These are phyloP conservation scores for Melastoma malabathricum DNA, from an alignment of 345 rosid species.

Conservation along the genomic window DNA sequence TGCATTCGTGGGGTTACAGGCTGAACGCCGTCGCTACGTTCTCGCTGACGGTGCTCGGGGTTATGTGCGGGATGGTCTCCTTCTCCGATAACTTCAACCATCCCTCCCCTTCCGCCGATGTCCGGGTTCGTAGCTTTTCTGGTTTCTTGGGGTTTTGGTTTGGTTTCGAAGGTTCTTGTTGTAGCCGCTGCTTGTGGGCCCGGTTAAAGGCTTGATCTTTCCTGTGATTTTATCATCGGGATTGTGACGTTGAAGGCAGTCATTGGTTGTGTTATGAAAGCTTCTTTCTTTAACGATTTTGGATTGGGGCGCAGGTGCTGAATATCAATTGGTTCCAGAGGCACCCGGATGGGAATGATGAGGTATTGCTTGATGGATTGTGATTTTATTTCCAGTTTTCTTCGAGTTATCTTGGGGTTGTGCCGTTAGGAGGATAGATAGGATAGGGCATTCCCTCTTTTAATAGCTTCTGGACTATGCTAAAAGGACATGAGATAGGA, in stretches of 20 bases:
- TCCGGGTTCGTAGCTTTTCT: constrained; percentile 36
- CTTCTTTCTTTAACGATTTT: constrained; percentile 4
- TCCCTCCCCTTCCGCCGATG: constrained; percentile 65
- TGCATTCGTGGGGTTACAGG: constrained; percentile 90
- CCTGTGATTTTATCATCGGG: background rate
- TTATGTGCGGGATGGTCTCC: constrained; percentile 74
- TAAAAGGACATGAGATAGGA: too few species aligned
- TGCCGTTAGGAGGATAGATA: too few species aligned
- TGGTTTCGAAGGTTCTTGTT: background rate
- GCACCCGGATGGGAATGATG: constrained; percentile 83
- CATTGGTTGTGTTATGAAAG: constrained; percentile 44
- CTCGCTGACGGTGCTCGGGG: constrained; percentile 62
- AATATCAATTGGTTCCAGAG: constrained; percentile 80
- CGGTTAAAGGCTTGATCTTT: background rate
- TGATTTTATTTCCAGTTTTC: too few species aligned
- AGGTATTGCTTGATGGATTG: constrained; percentile 25
- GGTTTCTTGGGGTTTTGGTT: too few species aligned
- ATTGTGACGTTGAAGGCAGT: constrained; percentile 36
- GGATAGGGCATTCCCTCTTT: too few species aligned
- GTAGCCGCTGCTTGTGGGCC: too few species aligned
- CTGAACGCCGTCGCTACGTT: constrained; percentile 74
- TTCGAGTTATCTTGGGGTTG: too few species aligned
- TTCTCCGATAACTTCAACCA: constrained; percentile 65
- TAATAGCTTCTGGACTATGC: too few species aligned
- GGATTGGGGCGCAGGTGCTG: constrained; percentile 10